These are phyloP conservation scores for Trichosporon faecale DNA, from an alignment of 1,284 basidiomycete species.

Conservation along the genomic window DNA sequence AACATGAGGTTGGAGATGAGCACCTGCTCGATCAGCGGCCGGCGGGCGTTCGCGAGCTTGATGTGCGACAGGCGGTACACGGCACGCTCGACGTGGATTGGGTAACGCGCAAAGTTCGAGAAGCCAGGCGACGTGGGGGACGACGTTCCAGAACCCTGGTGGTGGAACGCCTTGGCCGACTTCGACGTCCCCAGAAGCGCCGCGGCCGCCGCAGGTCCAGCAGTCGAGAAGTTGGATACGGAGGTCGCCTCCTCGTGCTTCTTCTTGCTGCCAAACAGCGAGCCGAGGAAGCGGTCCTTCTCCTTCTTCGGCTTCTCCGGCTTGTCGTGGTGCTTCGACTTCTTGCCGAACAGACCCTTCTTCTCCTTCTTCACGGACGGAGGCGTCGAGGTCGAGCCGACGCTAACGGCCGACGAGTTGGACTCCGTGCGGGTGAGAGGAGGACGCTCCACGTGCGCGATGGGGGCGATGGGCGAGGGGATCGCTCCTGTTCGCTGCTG, in stretches of 20 bases:
- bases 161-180: conserved; percentile 61
- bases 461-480: conserved; percentile 22
- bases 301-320: conserved; percentile 66
- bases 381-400: conserved; percentile 31
- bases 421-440: conserved; percentile 36
- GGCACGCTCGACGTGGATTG: conserved; percentile 95
- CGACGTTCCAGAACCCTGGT: conserved; percentile 40
- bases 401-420: conserved; percentile 17
- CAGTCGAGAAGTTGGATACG: conserved; percentile 55
- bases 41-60: conserved; percentile 93
- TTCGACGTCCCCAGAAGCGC: conserved; percentile 77
- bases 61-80: conserved; percentile 97
- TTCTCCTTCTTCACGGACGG: conserved; percentile 66
- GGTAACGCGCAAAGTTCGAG: conserved; percentile 74
- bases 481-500: conserved; percentile 22
- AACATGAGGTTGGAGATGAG: conserved; percentile 99
- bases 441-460: conserved; percentile 29
- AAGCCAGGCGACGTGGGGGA: conserved; percentile 59
- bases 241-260: conserved; percentile 63
- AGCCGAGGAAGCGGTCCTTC: conserved; percentile 79
- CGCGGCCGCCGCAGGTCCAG: conserved; percentile 74
- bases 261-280: conserved; percentile 80
- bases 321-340: conserved; percentile 60
- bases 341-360: conserved; percentile 58
- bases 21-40: conserved; percentile 96